These are phyloP conservation scores for Agaricus bisporus DNA, from an alignment of 768 basidiomycete genomes.

Conservation along the genomic window DNA sequence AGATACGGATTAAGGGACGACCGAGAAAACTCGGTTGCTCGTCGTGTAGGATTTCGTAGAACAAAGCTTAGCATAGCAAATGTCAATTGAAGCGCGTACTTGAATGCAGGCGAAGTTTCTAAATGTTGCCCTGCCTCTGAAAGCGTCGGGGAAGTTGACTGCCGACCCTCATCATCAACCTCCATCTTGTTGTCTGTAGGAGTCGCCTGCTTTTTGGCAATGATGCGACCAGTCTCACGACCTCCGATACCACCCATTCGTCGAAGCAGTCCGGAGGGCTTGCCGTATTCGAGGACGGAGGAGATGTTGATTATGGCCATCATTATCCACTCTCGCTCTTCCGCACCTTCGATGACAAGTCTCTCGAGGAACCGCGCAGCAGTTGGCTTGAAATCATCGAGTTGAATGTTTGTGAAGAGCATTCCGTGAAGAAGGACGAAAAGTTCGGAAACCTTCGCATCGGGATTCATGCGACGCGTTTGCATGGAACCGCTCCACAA, in stretches of 20 bases:
- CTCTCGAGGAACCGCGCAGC: slow-evolving; percentile 85
- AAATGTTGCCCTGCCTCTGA: slow-evolving; percentile 23
- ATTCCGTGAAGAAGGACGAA: slow-evolving; percentile 94
- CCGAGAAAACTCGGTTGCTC: slow-evolving; percentile 48
- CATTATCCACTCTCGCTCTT: slow-evolving; percentile 93
- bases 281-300: slow-evolving; percentile 84
- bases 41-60: slow-evolving; percentile 57
- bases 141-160: slow-evolving; percentile 21
- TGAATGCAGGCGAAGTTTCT: slow-evolving; percentile 62
- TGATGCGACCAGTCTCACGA: slow-evolving; percentile 36
- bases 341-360: slow-evolving; percentile 72
- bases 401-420: slow-evolving; percentile 92
- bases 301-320: slow-evolving; percentile 86
- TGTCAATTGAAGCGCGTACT: slow-evolving; percentile 69
- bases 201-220: slow-evolving; percentile 39
- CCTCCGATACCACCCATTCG: slow-evolving; percentile 49
- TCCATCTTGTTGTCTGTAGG: slow-evolving; percentile 47
- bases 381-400: slow-evolving; percentile 84
- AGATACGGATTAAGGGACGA: slow-evolving; percentile 80
- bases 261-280: slow-evolving; percentile 61
- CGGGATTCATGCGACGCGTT: slow-evolving; percentile 67
- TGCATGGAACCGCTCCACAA: slow-evolving; percentile 82
- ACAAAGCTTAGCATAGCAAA: slow-evolving; percentile 73
- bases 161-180: slow-evolving; percentile 20
- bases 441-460: slow-evolving; percentile 66